These are phyloP conservation scores for Penicillium sp. DNA, from an alignment of 2,329 filamentous ascomycete species.

Conservation along the genomic window DNA sequence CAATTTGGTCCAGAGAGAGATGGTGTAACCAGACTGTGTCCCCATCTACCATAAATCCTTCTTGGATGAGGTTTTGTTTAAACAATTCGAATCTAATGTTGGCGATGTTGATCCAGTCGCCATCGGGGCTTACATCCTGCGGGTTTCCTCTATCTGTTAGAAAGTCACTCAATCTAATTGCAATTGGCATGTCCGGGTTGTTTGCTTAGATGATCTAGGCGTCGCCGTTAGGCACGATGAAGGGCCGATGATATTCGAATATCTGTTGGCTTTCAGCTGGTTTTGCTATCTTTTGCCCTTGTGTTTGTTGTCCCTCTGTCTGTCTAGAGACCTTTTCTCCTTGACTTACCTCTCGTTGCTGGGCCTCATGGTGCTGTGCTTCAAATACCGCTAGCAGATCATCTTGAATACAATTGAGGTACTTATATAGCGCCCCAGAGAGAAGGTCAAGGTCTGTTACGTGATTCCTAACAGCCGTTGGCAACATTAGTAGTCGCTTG, in stretches of 20 bases:
- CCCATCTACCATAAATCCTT: background rate
- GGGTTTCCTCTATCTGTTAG: background rate
- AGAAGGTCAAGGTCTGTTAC: background rate
- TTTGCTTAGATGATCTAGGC: background rate
- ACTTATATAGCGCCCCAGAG: background rate
- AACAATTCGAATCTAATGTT: background rate
- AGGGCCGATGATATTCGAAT: background rate
- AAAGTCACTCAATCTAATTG: background rate
- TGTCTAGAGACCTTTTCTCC: background rate
- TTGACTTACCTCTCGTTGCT: too few species aligned
- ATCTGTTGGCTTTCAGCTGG: too few species aligned
- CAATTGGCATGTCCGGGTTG: background rate
- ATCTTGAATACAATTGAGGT: background rate
- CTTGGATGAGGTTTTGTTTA: background rate
- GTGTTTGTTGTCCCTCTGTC: background rate
- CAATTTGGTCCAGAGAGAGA: background rate
- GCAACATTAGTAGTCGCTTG: background rate
- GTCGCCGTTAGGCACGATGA: background rate
- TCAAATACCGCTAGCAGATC: background rate
- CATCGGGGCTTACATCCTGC: background rate
- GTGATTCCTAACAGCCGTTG: background rate
- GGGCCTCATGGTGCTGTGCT: too few species aligned
- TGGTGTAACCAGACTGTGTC: background rate
- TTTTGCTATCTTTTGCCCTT: too few species aligned
- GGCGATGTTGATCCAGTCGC: constrained; percentile 1